Evolutionary conservation across 2,329 filamentous ascomycete genomes (phyloP), one percentile per base, ranked within the genome.

Genomic region (Knoxdaviesia proteae): DNA sequence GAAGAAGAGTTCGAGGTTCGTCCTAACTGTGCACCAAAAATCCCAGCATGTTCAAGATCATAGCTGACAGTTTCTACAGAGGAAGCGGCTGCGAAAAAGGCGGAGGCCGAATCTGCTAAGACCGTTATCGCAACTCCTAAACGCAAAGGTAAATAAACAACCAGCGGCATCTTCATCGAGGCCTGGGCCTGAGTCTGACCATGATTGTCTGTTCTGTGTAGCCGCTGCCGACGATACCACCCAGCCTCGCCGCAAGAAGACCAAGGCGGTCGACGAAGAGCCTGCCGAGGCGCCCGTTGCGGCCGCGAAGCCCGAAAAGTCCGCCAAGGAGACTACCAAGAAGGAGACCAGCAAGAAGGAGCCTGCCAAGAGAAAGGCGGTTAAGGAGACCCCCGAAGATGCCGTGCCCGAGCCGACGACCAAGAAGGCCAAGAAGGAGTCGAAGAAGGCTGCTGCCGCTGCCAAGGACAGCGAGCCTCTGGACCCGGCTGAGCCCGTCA

Each of bases 221-320:
- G 20, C 20, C 20, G 20, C 20, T 20, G 2, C 20, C 20, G 20
- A 20, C 20, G 20, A 20, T 20, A 20, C 20, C 20, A 20, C 20
- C 20, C 20, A 20, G 20, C 20, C 20, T 20, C 20, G 20, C 20
- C 20, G 20, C 20, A 20, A 20, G 20, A 20, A 20, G 20, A 20
- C 20, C 20, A 20, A 20, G 20, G 20, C 20, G 20, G 20, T 20
- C 20, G 20, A 20, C 20, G 20, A 20, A 64, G 62, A 63, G n/a
- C 50, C 56, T 46, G 63, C 65, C 33, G 62, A 66, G 50, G 53
- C 58, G n/a, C 63, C 61, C 5, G 61, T 62, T 38, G 56, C 62
- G 43, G 57, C 58, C 11, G 42, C 55, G 42, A 67, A 67, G 55
- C 67, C 67, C 54, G 52, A 63, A 43, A 68, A 65, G 50, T 53